Evolutionary conservation across 148 eudicot species (phyloP), one percentile per base, ranked within the genome.

Genomic region (Pharnaceum exiguum): DNA sequence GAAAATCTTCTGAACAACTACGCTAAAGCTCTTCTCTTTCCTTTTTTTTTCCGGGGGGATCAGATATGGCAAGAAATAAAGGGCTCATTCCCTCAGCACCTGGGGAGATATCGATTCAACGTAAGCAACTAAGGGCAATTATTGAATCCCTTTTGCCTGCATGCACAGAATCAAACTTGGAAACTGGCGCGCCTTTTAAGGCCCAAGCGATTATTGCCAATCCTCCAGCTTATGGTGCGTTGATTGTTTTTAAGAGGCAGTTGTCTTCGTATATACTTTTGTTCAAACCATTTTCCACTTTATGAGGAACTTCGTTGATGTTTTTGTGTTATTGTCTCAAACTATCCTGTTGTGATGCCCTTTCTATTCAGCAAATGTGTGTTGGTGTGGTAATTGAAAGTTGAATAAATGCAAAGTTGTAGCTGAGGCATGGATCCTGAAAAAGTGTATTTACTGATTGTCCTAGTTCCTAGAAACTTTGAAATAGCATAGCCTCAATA

Each of bases 171-270:
- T 69, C 79, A n/a, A 71, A 75, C 25, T 21, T 58, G 30, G 72
- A 70, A 24, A 60, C 69, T 24, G 57, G 68, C 46, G 58, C n/a
- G 3, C 55, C 65, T 51, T 75, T 75, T 38, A 62, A 56, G 32
- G 69, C 75, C 44, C 75, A 75, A 65, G 75, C 79, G 38, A 75
- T 75, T 21, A 65, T 75, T 48, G 72, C 79, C 33, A 75, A 75
- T 17, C 75, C 79, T 66, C 79, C 79, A 48, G 75, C 79, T 23
- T 74, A 74, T 47, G 78, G 78, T 74, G 59, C 72, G 95, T 44
- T 47, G 46, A 19, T 46, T 27, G 46, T 12, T 26, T n/a, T 16
- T 11, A 9, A 49, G 18, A 42, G 4, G 16, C 19, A 55, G 13
- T 28, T 9, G 25, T 38, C 55, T 19, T 22, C 5, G 13, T 54